Evolutionary conservation across 495 filamentous ascomycete species (phyloP), one percentile per base, ranked within the genome.

Genomic region (Chaetomium fimeti): DNA sequence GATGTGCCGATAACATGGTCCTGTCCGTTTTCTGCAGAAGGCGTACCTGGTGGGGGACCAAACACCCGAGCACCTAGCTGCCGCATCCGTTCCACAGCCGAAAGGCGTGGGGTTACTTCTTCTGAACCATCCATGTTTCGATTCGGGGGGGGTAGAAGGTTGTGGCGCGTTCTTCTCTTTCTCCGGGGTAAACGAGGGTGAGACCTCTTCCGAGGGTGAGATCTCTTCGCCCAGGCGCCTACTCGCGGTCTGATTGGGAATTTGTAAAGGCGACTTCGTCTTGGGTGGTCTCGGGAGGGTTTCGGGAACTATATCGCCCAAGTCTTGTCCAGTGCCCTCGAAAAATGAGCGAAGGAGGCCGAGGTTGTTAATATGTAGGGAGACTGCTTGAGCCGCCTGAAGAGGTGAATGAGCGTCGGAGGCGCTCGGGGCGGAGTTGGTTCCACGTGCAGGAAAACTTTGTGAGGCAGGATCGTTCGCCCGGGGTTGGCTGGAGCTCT

Each of bases 61-160:
- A 71, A 64, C 15, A 62, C 48, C 0, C 36, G 15, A 1, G 48
- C 69, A 48, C 66, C 65, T 7, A 72, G 40, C 13, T 57, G 32
- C 53, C 62, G 71, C 7, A 78, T 29, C 38, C 63, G 69, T n/a
- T 78, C 76, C 20, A 68, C 66, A 25, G 70, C 73, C 29, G 74
- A 73, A 7, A 15, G 55, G n/a, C 51, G 45, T 16, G 67, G 68
- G 25, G 60, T 49, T 25, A 15, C 51, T 2, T 38, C 38, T 48
- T 11, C 62, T 32, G 61, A 47, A 16, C 64, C 27, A 27, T 74
- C 73, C 76, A 78, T 78, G 11, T 28, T 62, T 12, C n/a, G 38
- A 24, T 36, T 20, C 3, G 20, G 9, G 5, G 5, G 60, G 60
- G 12, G 60, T 54, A 16, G 36, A 8, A 6, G 36, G 32, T 2